phyloP scores from a whole-genome alignment of 164 flowering plant species.

The Macadamia integrifolia region DNA sequence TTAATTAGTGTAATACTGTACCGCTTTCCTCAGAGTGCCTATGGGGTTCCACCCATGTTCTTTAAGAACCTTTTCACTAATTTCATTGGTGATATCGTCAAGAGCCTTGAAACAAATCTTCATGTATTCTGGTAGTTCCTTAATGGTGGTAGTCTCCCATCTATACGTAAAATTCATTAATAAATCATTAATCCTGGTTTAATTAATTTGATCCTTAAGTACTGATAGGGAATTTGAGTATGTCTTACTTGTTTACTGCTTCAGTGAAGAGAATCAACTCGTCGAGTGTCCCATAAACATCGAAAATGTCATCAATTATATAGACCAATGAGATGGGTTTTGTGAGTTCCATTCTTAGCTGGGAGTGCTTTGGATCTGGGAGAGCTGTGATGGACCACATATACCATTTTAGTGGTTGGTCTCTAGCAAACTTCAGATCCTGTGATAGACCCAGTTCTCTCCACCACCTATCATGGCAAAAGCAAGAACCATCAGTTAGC shows the following conservation, averaged over 20 bases:
- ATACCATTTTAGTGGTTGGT: slow-evolving; percentile 20
- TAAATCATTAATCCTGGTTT: no score
- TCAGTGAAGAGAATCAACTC: slow-evolving; percentile 17
- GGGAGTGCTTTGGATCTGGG: slow-evolving; percentile 15
- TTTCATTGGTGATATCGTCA: no score
- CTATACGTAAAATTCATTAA: no score
- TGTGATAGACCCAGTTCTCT: slow-evolving; percentile 9
- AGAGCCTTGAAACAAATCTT: not conserved
- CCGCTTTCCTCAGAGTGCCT: no score
- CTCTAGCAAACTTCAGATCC: slow-evolving; percentile 15
- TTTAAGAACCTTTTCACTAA: no score
- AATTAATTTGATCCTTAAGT: no score
- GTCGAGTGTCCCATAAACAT: slow-evolving; percentile 18
- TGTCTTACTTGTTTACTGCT: slow-evolving; percentile 11
- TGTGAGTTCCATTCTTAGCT: slow-evolving; percentile 15
- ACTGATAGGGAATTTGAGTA: no score
- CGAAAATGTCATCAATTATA: slow-evolving; percentile 25
- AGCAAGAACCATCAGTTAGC: not conserved
- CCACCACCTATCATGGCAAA: slow-evolving; percentile 21
- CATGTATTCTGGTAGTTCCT: not conserved
- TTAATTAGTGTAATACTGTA: no score
- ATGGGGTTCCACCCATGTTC: no score
- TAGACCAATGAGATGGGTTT: slow-evolving; percentile 14
- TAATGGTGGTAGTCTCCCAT: not conserved
- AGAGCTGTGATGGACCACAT: slow-evolving; percentile 17